phyloP scores from a whole-genome alignment of 2,329 filamentous ascomycete genomes.

The Penicillium fuscoglaucum region DNA sequence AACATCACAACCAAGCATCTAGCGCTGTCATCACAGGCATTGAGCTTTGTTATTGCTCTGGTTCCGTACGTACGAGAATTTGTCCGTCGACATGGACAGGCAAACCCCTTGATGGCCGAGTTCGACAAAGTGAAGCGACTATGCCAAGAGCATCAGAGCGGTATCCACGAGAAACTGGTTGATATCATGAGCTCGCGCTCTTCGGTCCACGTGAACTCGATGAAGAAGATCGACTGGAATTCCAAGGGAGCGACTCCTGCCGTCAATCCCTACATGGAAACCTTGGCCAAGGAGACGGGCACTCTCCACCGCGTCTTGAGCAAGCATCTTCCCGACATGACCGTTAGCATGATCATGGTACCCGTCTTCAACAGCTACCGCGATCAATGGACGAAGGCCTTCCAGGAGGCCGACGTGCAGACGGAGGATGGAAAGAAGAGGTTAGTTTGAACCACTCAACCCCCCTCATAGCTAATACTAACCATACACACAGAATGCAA shows the following conservation, averaged over 20 bases:
- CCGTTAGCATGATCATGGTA: conserved; percentile 78
- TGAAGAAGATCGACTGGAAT: conserved; percentile 77
- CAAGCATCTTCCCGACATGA: conserved; percentile 75
- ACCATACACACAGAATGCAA: conserved; percentile 60
- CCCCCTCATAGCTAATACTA: conserved; percentile 6
- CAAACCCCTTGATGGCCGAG: conserved; percentile 67
- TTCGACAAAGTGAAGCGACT: conserved; percentile 85
- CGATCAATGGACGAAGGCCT: conserved; percentile 72
- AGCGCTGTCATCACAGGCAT: conserved; percentile 82
- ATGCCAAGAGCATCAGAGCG: conserved; percentile 85
- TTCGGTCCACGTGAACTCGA: conserved; percentile 68
- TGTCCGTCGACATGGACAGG: conserved; percentile 69
- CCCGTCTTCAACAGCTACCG: conserved; percentile 82
- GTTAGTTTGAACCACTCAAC: conserved; percentile 49
- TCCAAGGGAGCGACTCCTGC: conserved; percentile 45
- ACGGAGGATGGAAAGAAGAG: conserved; percentile 69
- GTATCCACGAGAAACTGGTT: conserved; percentile 87
- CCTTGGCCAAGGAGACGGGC: conserved; percentile 78
- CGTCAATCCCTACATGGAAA: conserved; percentile 79
- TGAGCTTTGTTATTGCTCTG: conserved; percentile 82
- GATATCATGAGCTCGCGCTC: conserved; percentile 87
- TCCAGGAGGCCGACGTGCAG: conserved; percentile 64
- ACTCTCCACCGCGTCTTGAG: conserved; percentile 80
- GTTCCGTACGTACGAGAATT: conserved; percentile 92
- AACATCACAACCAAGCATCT: conserved; percentile 97